Percentiles rank a stretch among this genome's conserved stretches.
Conservation (phyloP, 2,329 filamentous ascomycete species). For the Fusarium equiseti region DNA sequence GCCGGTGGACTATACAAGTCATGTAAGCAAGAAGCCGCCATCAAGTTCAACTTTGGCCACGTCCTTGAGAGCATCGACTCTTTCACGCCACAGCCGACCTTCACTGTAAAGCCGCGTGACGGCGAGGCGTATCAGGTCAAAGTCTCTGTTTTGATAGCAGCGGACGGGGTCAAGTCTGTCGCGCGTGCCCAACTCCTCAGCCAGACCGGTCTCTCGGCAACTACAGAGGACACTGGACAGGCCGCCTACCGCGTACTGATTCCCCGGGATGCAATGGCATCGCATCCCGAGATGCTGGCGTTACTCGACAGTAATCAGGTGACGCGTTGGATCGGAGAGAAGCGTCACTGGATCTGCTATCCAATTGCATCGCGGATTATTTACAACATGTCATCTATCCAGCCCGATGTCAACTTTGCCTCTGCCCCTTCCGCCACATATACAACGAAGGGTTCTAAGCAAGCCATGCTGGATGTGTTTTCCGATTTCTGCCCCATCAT, state of each 20-base stretch:
- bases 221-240: conserved; percentile 73
- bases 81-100: conserved; percentile 69
- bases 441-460: conserved; percentile 72
- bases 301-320: conserved; percentile 76
- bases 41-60: conserved; percentile 77
- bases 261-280: conserved; percentile 72
- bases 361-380: conserved; percentile 75
- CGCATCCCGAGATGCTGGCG: conserved; percentile 75
- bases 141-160: conserved; percentile 65
- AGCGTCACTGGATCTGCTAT: conserved; percentile 83
- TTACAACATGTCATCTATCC: conserved; percentile 73
- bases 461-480: conserved; percentile 71
- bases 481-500: conserved; percentile 71
- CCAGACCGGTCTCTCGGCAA: conserved; percentile 26
- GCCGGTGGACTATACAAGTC: conserved; percentile 77
- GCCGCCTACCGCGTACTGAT: conserved; percentile 86
- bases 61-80: conserved; percentile 67
- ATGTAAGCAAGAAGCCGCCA: conserved; percentile 71
- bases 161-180: conserved; percentile 68
- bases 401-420: conserved; percentile 72
- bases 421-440: conserved; percentile 69
- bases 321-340: conserved; percentile 81
- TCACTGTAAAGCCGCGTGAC: conserved; percentile 70
- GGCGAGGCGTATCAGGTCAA: conserved; percentile 66
- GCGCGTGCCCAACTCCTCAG: conserved; percentile 52